phyloP scores from a whole-genome alignment of 2,329 filamentous ascomycete species.

The Dryadomyces quercus-mongolicae region DNA sequence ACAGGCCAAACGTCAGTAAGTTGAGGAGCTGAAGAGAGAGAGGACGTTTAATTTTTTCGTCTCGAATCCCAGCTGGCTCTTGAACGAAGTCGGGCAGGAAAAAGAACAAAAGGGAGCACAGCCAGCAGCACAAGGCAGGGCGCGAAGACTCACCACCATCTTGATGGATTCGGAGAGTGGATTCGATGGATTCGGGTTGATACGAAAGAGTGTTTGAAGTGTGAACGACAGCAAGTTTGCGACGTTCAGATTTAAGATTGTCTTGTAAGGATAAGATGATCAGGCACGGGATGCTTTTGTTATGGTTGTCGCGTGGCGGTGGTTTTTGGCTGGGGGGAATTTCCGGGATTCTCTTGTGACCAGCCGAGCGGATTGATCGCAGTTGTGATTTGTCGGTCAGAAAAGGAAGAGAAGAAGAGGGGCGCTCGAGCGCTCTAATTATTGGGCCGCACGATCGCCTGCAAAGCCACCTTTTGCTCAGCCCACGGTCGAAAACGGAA shows the following conservation, averaged over 20 bases:
- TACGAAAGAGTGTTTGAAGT: not conserved
- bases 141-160: not conserved
- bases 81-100: not conserved
- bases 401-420: not conserved
- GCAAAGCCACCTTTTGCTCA: not conserved
- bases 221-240: not conserved
- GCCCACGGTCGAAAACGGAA: not conserved
- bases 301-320: not conserved
- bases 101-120: slow-evolving; percentile 4
- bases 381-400: slow-evolving; percentile 5
- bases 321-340: not conserved
- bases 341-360: not conserved
- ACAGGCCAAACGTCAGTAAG: slow-evolving; percentile 56
- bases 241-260: no score
- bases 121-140: not conserved
- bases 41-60: slow-evolving; percentile 17
- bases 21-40: slow-evolving; percentile 42
- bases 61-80: slow-evolving; percentile 23
- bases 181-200: not conserved
- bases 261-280: not conserved
- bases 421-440: no score
- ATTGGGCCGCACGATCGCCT: no score
- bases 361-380: not conserved
- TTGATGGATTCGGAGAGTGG: not conserved
- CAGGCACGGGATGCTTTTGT: not conserved